phyloP scores from a whole-genome alignment of 2,329 filamentous ascomycete genomes.

The Fusarium illudens region DNA sequence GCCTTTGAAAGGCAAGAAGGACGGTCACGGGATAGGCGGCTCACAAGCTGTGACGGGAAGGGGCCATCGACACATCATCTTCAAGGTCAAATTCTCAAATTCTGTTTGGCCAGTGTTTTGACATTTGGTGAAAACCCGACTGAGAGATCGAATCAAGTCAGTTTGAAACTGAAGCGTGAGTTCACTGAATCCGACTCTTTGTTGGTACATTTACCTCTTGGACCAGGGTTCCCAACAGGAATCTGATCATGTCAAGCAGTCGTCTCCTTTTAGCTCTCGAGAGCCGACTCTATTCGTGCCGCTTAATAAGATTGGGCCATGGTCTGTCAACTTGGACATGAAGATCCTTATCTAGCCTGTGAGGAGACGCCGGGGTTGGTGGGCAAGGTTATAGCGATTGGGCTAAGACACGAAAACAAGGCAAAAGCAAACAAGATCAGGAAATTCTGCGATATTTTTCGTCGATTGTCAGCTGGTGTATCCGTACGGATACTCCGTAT shows the following conservation, averaged over 20 bases:
- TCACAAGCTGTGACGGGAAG: background rate
- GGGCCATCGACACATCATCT: background rate
- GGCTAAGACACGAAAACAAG: background rate
- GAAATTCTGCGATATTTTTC: background rate
- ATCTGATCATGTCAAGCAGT: background rate
- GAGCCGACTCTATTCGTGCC: background rate
- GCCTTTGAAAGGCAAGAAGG: background rate
- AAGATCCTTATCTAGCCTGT: background rate
- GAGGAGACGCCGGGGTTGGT: background rate
- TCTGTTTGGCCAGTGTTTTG: background rate
- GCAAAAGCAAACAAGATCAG: constrained; percentile 1
- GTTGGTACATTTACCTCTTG: background rate
- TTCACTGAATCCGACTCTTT: background rate
- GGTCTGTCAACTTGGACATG: background rate
- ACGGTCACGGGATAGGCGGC: background rate
- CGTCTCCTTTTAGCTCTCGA: background rate
- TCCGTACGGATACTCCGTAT: background rate
- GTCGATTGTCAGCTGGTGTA: constrained; percentile 4
- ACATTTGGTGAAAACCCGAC: background rate
- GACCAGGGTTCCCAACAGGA: background rate
- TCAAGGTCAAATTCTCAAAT: too few species aligned
- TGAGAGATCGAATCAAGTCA: background rate
- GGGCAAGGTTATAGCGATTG: background rate
- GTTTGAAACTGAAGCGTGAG: background rate
- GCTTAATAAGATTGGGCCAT: background rate